Base-by-base conservation (phyloP, 192 early-diverging fungal species). In the Dissophora globulifera region DNA sequence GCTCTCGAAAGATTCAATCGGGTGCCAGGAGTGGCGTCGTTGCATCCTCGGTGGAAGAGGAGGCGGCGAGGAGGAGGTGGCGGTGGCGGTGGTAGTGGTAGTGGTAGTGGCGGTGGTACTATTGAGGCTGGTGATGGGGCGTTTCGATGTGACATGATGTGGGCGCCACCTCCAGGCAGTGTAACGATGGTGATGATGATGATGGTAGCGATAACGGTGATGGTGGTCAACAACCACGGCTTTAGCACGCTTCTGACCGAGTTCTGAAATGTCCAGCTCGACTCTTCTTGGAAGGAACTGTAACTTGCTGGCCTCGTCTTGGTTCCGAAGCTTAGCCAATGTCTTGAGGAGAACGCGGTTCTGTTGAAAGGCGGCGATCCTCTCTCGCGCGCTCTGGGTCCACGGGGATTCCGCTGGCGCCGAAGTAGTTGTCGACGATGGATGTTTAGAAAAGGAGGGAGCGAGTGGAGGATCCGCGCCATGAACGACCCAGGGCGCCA, bases 291-390 rank as follows among this genome's bases (percentile, higher is more conserved):
- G 67, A 20, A 69, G n/a, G 43, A 69, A 61, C 50, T 69, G 50
- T 2, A 47, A 3, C 9, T 3, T 32, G 15, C 31, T 25, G 7
- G 58, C 52, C 3, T 31, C 42, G 11, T 47, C 26, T 4, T 11
- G 22, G 25, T 25, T 20, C 29, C 4, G 25, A 38, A 60, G 45
- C 50, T 47, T 41, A 17, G 27, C 20, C 29, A 69, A 15, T 8
- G 58, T 35, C 33, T 50, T 27, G 16, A 53, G 19, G 25, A 69
- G 10, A 13, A 69, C 41, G 0, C 43, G 50, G 43, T 69, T 61
- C 32, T 69, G 67, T 30, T 61, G 40, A 45, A 54, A 47, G 29
- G 58, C 67, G 19, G 67, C 67, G 10, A 47, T 53, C 23, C 50
- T 27, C 26, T 69, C 67, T 0, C 25, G 35, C 2, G 67, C 58